Evolutionary conservation across 2,329 filamentous ascomycete species (phyloP).

Genomic region (Fusarium humuli): DNA sequence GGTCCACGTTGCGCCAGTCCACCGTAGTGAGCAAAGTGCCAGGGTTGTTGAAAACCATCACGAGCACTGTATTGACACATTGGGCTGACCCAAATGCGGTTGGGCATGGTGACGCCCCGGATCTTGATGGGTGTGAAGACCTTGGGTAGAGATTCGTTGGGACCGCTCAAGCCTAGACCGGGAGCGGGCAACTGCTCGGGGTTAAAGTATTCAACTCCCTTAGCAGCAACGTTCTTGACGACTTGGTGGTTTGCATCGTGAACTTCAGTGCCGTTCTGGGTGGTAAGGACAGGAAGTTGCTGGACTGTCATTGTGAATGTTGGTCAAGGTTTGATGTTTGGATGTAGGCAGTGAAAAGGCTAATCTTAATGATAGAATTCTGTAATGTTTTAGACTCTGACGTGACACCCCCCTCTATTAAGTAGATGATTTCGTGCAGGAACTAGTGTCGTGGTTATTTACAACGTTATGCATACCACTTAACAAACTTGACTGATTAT

Average conservation of each 20-base stretch:
- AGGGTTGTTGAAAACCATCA: slow-evolving; percentile 71
- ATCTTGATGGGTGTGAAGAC: slow-evolving; percentile 67
- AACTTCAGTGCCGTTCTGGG: not conserved
- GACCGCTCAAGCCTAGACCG: not conserved
- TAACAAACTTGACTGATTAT: not conserved
- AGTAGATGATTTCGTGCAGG: not conserved
- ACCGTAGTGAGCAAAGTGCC: slow-evolving; percentile 79
- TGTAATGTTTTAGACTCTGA: too few species aligned
- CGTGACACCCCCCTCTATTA: not conserved
- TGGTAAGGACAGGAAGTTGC: not conserved
- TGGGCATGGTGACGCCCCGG: slow-evolving; percentile 62
- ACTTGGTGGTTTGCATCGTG: not conserved
- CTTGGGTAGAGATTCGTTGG: not conserved
- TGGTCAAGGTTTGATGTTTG: fast-evolving
- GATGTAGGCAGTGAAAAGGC: fast-evolving
- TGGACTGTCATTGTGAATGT: not conserved
- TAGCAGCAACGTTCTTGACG: not conserved
- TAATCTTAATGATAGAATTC: not conserved
- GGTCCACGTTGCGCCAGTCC: slow-evolving; percentile 76
- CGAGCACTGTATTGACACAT: slow-evolving; percentile 61
- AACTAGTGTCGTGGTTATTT: not conserved
- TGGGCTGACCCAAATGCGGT: slow-evolving; percentile 68
- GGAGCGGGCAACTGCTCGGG: not conserved
- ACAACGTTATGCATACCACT: too few species aligned
- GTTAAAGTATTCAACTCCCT: not conserved